phyloP scores from a whole-genome alignment of 2,329 filamentous ascomycete species.

The Diplodia seriata region DNA sequence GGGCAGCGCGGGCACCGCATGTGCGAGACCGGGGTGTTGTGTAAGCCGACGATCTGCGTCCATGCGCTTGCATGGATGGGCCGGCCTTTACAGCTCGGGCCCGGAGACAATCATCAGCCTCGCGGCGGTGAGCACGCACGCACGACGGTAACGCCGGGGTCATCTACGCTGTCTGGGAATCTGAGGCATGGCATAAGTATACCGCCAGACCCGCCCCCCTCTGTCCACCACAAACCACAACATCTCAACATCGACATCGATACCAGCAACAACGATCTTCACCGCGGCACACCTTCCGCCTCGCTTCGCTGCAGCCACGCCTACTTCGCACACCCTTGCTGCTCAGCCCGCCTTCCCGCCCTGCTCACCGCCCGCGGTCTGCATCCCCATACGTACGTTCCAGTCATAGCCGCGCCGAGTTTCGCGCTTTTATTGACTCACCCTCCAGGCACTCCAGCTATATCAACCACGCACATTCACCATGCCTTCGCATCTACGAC shows the following conservation, averaged over 20 bases:
- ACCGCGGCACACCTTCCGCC: conserved; percentile 19
- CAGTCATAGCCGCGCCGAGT: conserved; percentile 30
- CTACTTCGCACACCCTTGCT: conserved; percentile 17
- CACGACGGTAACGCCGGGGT: conserved; percentile 31
- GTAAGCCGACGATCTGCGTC: conserved; percentile 29
- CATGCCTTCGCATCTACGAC: conserved; percentile 59
- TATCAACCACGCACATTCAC: conserved; percentile 11
- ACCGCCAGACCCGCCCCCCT: conserved; percentile 27
- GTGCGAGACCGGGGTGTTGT: conserved; percentile 25
- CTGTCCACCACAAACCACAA: conserved; percentile 17
- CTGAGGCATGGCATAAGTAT: conserved; percentile 32
- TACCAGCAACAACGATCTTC: not conserved
- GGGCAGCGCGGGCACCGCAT: conserved; percentile 23
- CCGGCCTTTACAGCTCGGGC: conserved; percentile 29
- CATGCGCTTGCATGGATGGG: conserved; percentile 27
- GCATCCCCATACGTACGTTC: conserved; percentile 24
- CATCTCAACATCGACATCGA: conserved; percentile 6
- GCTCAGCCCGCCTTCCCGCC: conserved; percentile 23
- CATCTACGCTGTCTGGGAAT: conserved; percentile 27
- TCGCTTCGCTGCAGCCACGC: conserved; percentile 10
- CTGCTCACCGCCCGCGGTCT: conserved; percentile 32
- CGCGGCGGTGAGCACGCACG: conserved; percentile 30
- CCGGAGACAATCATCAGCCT: conserved; percentile 31
- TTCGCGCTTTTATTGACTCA: conserved; percentile 32
- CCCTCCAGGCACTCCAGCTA: conserved; percentile 22